A percentile compares a stretch with the other conserved stretches of the same genome.
These are phyloP conservation scores for Camelina sativa DNA, from an alignment of 345 rosid genomes.

Conservation along the genomic window DNA sequence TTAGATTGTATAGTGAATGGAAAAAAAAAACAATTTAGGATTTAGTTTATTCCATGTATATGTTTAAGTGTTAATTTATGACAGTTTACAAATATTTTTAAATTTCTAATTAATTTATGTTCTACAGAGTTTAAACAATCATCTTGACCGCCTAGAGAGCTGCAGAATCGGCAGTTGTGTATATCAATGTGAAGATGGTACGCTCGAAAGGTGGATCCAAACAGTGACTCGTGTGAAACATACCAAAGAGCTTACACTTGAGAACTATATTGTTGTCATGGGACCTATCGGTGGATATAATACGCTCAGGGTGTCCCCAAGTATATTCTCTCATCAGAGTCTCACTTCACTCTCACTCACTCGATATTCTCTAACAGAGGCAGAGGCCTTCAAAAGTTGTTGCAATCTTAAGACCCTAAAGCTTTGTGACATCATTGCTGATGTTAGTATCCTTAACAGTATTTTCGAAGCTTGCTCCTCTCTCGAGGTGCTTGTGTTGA, in stretches of 20 bases:
- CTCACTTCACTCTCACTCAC: constrained; percentile 33
- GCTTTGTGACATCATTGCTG: not conserved
- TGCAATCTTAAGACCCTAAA: constrained; percentile 22
- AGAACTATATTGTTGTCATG: not conserved
- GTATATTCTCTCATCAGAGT: not conserved
- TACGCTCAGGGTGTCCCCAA: not conserved
- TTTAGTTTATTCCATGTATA: constrained; percentile 5
- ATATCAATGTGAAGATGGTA: not conserved
- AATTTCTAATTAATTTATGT: not conserved
- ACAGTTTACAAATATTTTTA: not conserved
- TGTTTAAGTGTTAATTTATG: not conserved
- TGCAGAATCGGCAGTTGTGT: not conserved
- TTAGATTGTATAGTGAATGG: not conserved
- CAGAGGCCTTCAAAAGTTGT: constrained; percentile 17
- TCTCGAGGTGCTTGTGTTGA: constrained; percentile 30
- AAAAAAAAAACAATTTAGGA: not conserved
- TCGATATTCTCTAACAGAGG: not conserved
- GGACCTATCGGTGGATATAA: not conserved
- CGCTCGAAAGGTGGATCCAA: constrained; percentile 19
- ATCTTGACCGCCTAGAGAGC: constrained; percentile 17
- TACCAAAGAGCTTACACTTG: constrained; percentile 12
- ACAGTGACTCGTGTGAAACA: constrained; percentile 6
- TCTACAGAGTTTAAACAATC: constrained; percentile 14
- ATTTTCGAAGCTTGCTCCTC: constrained; percentile 28
- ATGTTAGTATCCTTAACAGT: not conserved